Conservation (phyloP, 2,329 filamentous ascomycete genomes). For the Ascochyta pisi region DNA sequence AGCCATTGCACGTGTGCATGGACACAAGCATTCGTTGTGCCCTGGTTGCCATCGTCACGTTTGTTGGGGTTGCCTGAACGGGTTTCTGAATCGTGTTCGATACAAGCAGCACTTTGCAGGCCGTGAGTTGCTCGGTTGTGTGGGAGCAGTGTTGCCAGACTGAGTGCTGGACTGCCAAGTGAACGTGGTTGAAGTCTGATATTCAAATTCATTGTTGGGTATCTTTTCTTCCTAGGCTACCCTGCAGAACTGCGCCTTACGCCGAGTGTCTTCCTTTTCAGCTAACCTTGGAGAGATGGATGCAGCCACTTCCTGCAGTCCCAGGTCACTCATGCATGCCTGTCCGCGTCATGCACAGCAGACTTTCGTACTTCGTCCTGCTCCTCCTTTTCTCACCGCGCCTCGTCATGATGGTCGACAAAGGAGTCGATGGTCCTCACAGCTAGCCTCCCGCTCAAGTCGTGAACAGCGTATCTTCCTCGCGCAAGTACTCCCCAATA, state of each 20-base stretch:
- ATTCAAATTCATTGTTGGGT: conserved; percentile 11
- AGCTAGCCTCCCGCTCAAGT: conserved; percentile 45
- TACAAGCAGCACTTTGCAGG: neutral
- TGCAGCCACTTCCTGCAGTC: no score
- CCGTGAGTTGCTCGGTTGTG: neutral
- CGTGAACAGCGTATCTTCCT: conserved; percentile 72
- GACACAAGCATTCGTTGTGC: neutral
- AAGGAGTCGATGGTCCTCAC: neutral
- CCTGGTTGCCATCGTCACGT: neutral
- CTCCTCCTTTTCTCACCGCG: no score
- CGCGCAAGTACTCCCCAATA: conserved; percentile 91
- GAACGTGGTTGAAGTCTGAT: neutral
- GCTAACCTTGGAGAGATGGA: no score
- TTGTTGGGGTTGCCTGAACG: neutral
- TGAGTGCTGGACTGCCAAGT: no score
- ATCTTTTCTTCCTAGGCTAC: conserved; percentile 5
- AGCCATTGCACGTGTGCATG: neutral
- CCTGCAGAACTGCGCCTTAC: neutral
- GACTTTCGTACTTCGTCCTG: no score
- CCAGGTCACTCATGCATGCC: no score
- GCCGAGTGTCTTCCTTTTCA: neutral
- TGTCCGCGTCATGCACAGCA: no score
- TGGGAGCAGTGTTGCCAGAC: neutral
- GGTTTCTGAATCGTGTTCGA: neutral
- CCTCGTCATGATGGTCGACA: no score